These are phyloP conservation scores for Vitis hybrid DNA, from an alignment of 177 flowering plant species.

Conservation along the genomic window DNA sequence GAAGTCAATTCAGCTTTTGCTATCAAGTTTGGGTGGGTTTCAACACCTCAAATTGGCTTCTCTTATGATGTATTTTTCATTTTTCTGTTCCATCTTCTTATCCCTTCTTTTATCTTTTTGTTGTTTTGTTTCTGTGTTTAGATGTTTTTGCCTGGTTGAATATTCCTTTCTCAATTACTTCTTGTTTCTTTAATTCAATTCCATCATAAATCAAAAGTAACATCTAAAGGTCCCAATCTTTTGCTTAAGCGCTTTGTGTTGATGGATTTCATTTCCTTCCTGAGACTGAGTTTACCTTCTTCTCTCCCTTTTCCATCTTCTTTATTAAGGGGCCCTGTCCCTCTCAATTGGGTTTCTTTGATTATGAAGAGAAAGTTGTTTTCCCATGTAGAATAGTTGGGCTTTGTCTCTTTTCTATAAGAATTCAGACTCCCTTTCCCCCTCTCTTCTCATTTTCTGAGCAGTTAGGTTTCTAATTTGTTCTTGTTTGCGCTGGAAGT, in stretches of 20 bases:
- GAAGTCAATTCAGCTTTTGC: background rate
- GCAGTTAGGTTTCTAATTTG: background rate
- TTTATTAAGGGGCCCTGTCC: background rate
- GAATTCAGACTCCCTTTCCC: background rate
- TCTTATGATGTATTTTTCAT: background rate
- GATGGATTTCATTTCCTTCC: background rate
- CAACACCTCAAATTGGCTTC: no score
- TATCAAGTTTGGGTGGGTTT: background rate
- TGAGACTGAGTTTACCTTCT: background rate
- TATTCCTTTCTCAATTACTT: background rate
- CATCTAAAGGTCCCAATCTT: background rate
- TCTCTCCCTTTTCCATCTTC: background rate
- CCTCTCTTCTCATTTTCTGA: background rate
- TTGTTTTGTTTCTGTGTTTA: background rate
- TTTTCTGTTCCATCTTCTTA: conserved; percentile 8
- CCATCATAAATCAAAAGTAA: background rate
- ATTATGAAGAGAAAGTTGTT: background rate
- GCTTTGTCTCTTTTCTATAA: background rate
- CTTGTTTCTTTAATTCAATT: background rate
- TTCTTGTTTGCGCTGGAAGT: background rate
- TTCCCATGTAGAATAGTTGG: background rate
- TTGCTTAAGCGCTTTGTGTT: background rate
- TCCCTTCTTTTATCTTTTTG: conserved; percentile 10
- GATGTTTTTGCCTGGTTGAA: background rate
- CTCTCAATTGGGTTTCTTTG: conserved; percentile 4